These are phyloP conservation scores for Cladophialophora psammophila DNA, from an alignment of 2,329 filamentous ascomycete species.

Conservation along the genomic window DNA sequence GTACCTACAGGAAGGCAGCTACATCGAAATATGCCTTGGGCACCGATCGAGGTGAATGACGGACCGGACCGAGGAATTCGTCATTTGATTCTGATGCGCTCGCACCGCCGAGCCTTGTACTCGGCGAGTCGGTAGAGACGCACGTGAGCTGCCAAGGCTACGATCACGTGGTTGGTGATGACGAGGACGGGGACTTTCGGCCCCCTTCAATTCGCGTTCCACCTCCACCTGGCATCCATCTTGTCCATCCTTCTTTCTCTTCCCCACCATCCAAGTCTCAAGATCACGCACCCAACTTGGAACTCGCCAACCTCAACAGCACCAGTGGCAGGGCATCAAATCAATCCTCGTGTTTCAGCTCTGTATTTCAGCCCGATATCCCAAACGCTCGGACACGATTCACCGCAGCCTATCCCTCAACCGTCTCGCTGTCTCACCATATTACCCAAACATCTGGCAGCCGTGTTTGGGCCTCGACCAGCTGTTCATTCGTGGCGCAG, in stretches of 20 bases:
- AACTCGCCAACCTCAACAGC: slow-evolving; percentile 2
- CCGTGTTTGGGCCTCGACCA: slow-evolving; percentile 5
- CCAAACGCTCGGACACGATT: slow-evolving; percentile 4
- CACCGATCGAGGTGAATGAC: not conserved
- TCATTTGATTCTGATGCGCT: slow-evolving; percentile 18
- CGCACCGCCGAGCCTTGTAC: not conserved
- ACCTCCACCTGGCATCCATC: not conserved
- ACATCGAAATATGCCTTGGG: not conserved
- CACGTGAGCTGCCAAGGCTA: slow-evolving; percentile 3
- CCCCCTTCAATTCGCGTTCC: too few relatives aligned
- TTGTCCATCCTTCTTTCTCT: slow-evolving; percentile 13
- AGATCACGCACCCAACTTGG: slow-evolving; percentile 15
- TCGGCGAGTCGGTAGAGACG: too few relatives aligned
- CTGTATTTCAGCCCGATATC: slow-evolving; percentile 20
- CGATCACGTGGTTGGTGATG: not conserved
- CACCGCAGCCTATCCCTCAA: slow-evolving; percentile 5
- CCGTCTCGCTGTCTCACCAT: not conserved
- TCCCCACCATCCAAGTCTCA: slow-evolving; percentile 10
- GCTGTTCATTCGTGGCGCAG: slow-evolving; percentile 3
- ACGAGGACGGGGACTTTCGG: too few relatives aligned
- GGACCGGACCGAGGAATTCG: not conserved
- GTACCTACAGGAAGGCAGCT: too few relatives aligned
- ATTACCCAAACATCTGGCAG: not conserved
- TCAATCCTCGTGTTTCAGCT: slow-evolving; percentile 23
- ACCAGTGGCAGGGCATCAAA: slow-evolving; percentile 14